Percentiles rank a stretch among this genome's conserved stretches.
These are phyloP conservation scores for Candida suzukii DNA, from an alignment of 805 yeast genomes.

Conservation along the genomic window DNA sequence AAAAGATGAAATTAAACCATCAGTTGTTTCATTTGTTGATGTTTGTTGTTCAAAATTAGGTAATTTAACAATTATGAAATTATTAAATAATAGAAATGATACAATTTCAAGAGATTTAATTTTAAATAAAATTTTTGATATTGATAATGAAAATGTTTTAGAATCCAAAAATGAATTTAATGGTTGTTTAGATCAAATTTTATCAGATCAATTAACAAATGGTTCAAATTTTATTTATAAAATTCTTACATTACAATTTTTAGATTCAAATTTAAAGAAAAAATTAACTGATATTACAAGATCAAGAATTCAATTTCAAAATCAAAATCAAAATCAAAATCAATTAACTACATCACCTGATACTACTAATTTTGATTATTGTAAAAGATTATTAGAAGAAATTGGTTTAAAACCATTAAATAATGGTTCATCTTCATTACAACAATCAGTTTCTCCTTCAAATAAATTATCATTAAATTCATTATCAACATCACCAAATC, in stretches of 20 bases:
- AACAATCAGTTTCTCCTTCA: too few species aligned
- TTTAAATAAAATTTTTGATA: conserved; percentile 51
- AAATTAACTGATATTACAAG: conserved; percentile 59
- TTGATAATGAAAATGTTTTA: conserved; percentile 2
- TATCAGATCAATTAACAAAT: conserved; percentile 54
- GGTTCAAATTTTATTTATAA: conserved; percentile 78
- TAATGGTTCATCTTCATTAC: conserved; percentile 4
- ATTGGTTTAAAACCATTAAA: conserved; percentile 51
- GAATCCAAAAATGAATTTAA: conserved; percentile 1
- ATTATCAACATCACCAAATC: background rate
- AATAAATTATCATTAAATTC: too few species aligned
- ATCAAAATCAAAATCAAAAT: too few species aligned
- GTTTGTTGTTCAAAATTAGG: conserved; percentile 55
- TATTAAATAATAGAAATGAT: conserved; percentile 64
- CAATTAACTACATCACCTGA: too few species aligned
- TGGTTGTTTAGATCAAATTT: conserved; percentile 35
- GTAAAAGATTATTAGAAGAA: conserved; percentile 85
- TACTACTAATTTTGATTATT: conserved; percentile 60
- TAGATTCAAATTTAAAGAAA: conserved; percentile 49
- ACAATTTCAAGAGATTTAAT: conserved; percentile 52
- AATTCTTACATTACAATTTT: conserved; percentile 64
- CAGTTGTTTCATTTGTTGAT: conserved; percentile 10
- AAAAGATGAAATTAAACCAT: conserved; percentile 1
- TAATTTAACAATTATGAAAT: conserved; percentile 71
- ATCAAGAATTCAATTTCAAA: conserved; percentile 32